These are phyloP conservation scores for Fonsecaea multimorphosa DNA, from an alignment of 2,329 filamentous ascomycete genomes.

Conservation along the genomic window DNA sequence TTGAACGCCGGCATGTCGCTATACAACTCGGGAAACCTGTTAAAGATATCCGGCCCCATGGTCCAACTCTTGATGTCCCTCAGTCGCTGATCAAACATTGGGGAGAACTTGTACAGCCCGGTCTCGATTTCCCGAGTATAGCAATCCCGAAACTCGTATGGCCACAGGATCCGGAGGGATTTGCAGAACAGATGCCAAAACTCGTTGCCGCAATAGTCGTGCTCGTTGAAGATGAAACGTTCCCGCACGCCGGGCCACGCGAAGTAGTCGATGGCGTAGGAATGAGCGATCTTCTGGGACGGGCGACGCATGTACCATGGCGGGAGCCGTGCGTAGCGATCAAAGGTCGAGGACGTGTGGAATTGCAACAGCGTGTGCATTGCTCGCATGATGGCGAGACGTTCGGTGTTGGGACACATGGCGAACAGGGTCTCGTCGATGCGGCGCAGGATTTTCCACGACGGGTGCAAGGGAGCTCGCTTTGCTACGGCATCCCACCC, in stretches of 20 bases:
- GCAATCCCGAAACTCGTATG: conserved; percentile 39
- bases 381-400: conserved; percentile 35
- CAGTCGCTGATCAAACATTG: conserved; percentile 36
- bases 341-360: conserved; percentile 32
- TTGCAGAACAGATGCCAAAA: conserved; percentile 36
- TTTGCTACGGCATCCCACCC: conserved; percentile 38
- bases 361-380: conserved; percentile 38
- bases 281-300: conserved; percentile 36
- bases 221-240: conserved; percentile 38
- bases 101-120: conserved; percentile 37
- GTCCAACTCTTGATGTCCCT: conserved; percentile 37
- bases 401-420: conserved; percentile 31
- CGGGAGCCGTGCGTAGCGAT: conserved; percentile 34
- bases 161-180: conserved; percentile 34
- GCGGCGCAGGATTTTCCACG: conserved; percentile 36
- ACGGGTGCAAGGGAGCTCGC: conserved; percentile 35
- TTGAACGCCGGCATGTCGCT: conserved; percentile 37
- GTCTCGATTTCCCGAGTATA: conserved; percentile 36
- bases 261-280: conserved; percentile 39
- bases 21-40: conserved; percentile 36
- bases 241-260: conserved; percentile 39
- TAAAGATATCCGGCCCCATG: conserved; percentile 37
- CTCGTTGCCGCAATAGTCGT: conserved; percentile 38
- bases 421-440: conserved; percentile 37
- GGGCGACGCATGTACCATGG: conserved; percentile 37